Evolutionary conservation across 1,284 basidiomycete genomes (phyloP), one percentile per base, ranked within the genome.

Genomic region (Pyrrhoderma noxium): DNA sequence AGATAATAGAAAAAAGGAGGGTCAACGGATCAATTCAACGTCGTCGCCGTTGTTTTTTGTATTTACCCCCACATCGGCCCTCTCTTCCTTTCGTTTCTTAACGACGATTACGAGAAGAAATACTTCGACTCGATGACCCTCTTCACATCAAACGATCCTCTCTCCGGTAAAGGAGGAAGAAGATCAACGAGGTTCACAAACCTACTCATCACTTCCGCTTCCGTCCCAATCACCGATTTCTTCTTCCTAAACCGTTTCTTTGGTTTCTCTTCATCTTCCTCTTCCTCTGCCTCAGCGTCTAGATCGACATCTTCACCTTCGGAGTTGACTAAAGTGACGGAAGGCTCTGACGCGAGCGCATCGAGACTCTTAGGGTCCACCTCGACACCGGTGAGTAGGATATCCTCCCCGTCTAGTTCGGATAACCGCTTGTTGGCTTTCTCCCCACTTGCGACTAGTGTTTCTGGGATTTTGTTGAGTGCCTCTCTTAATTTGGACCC

Each of bases 51-150:
- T n/a, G n/a, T n/a, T n/a, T n/a, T n/a, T n/a, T n/a, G n/a, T n/a
- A n/a, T n/a, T n/a, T n/a, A n/a, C n/a, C n/a, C n/a, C n/a, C n/a
- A n/a, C n/a, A n/a, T n/a, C n/a, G n/a, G n/a, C n/a, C n/a, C n/a
- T n/a, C n/a, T n/a, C n/a, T n/a, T n/a, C n/a, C n/a, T n/a, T n/a
- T n/a, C n/a, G n/a, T n/a, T n/a, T n/a, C n/a, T n/a, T n/a, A n/a
- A n/a, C n/a, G n/a, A n/a, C n/a, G n/a, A n/a, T 66, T 74, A 92
- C 45, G 89, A 90, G 75, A 95, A 96, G 79, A 97, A 97, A 68
- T 96, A 97, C 43, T 77, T 73, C 39, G 86, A 90, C 45, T 81
- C 68, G 64, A 85, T 84, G 69, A 98, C 94, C 57, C 76, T 77
- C 62, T 81, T 74, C 55, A 99, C 92, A 60, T 93, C 80, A 65